Evolutionary conservation across 148 eudicot genomes (phyloP).

Genomic region (Camellia granthamiana): DNA sequence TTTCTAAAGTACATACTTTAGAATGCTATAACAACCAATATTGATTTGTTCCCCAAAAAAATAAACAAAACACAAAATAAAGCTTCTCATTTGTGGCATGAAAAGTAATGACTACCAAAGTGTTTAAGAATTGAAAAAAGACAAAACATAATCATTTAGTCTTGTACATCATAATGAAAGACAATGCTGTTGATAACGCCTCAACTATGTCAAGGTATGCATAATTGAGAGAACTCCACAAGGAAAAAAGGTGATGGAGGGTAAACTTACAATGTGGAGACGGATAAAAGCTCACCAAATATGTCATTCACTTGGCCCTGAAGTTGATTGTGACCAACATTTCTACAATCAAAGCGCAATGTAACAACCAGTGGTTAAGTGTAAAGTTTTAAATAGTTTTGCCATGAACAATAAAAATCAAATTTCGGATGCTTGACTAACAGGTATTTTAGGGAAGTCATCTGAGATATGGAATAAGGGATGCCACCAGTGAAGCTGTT

Average conservation of each 20-base stretch:
- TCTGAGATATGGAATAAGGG: constrained; percentile 66
- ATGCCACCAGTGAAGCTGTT: constrained; percentile 60
- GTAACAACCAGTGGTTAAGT: constrained; percentile 1
- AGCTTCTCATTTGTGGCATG: not conserved
- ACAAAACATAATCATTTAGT: not conserved
- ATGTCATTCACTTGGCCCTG: constrained; percentile 53
- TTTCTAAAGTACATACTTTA: not conserved
- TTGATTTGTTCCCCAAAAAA: not conserved
- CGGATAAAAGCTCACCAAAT: constrained; percentile 55
- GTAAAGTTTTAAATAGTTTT: not conserved
- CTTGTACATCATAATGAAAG: constrained; percentile 3
- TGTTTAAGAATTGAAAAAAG: not conserved
- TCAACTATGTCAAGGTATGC: not conserved
- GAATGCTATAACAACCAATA: not conserved
- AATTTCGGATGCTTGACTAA: constrained; percentile 28
- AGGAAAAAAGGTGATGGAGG: constrained; percentile 3
- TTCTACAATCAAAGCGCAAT: constrained; percentile 35
- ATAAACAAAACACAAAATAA: too few species aligned
- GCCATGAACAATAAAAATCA: not conserved
- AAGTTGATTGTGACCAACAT: constrained; percentile 78
- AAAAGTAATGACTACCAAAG: not conserved
- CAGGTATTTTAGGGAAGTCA: constrained; percentile 62
- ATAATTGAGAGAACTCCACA: not conserved
- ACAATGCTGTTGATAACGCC: not conserved
- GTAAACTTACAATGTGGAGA: constrained; percentile 63